These are phyloP conservation scores for Talaromyces sp. DNA, from an alignment of 2,329 filamentous ascomycete genomes.

Conservation along the genomic window DNA sequence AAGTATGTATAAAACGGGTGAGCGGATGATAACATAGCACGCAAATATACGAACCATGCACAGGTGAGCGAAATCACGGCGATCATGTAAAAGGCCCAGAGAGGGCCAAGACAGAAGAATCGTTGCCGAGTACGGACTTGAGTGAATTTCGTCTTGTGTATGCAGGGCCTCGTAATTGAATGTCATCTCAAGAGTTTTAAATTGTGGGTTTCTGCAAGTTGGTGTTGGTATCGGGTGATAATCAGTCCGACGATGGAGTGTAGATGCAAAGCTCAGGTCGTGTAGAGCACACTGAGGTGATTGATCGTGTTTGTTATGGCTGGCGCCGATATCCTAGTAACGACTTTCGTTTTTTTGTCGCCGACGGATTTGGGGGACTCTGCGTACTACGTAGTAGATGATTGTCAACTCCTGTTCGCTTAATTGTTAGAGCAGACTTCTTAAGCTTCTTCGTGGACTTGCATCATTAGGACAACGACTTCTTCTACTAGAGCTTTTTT, in stretches of 20 bases:
- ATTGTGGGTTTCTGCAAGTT: background rate
- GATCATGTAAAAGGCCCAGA: background rate
- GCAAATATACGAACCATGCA: background rate
- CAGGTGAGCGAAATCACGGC: background rate
- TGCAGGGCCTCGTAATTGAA: background rate
- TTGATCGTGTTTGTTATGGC: background rate
- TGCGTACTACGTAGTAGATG: background rate
- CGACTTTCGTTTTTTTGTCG: background rate
- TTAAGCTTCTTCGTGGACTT: background rate
- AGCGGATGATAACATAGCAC: background rate
- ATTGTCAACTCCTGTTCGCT: background rate
- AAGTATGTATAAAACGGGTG: constrained; percentile 1
- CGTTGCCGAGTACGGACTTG: background rate
- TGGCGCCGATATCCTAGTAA: background rate
- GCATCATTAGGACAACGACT: background rate
- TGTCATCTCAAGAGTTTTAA: background rate
- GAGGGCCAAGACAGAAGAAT: background rate
- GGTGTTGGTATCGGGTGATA: background rate
- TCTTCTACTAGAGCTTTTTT: background rate
- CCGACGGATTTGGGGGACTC: background rate
- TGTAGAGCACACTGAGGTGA: background rate
- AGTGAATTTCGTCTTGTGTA: background rate
- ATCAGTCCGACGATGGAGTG: background rate
- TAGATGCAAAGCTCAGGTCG: background rate
- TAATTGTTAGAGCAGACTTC: background rate